Percentiles rank a stretch among this genome's conserved stretches.
Evolutionary conservation across 768 basidiomycete genomes (phyloP).

Genomic region (Trametes maxima): DNA sequence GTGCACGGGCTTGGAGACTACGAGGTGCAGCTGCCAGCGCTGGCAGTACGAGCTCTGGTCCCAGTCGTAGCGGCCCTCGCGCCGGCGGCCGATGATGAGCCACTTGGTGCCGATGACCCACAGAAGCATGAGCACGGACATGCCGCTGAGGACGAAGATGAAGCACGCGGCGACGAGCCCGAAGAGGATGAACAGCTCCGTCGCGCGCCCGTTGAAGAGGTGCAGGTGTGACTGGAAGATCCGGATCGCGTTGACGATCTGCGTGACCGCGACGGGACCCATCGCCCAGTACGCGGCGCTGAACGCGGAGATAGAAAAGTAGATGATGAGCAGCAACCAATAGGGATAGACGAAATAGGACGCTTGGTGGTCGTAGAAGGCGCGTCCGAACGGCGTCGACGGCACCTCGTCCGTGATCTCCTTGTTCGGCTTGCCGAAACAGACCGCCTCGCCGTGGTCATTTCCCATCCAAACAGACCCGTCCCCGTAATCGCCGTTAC

Average conservation of each 20-base stretch:
- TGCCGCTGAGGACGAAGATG: conserved; percentile 40
- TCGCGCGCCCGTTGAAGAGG: conserved; percentile 42
- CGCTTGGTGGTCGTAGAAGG: conserved; percentile 45
- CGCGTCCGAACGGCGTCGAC: conserved; percentile 45
- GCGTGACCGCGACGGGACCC: conserved; percentile 42
- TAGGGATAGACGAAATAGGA: conserved; percentile 46
- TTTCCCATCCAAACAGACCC: conserved; percentile 52
- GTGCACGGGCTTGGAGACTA: conserved; percentile 40
- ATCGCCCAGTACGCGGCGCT: conserved; percentile 48
- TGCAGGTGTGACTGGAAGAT: conserved; percentile 34
- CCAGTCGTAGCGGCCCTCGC: conserved; percentile 46
- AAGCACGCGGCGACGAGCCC: conserved; percentile 44
- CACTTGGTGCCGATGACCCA: conserved; percentile 49
- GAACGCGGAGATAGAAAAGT: conserved; percentile 39
- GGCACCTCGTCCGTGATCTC: conserved; percentile 34
- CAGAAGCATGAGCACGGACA: conserved; percentile 40
- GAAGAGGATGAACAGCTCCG: conserved; percentile 43
- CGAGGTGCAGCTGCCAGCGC: conserved; percentile 51
- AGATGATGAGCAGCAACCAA: conserved; percentile 38
- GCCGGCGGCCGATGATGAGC: conserved; percentile 44
- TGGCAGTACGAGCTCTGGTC: conserved; percentile 52
- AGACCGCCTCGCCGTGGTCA: conserved; percentile 43
- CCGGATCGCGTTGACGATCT: conserved; percentile 39
- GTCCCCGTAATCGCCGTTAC: conserved; percentile 43
- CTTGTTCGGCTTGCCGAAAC: conserved; percentile 18